Base-by-base conservation (phyloP, 2,329 filamentous ascomycete genomes). In the Fusarium penzigii region DNA sequence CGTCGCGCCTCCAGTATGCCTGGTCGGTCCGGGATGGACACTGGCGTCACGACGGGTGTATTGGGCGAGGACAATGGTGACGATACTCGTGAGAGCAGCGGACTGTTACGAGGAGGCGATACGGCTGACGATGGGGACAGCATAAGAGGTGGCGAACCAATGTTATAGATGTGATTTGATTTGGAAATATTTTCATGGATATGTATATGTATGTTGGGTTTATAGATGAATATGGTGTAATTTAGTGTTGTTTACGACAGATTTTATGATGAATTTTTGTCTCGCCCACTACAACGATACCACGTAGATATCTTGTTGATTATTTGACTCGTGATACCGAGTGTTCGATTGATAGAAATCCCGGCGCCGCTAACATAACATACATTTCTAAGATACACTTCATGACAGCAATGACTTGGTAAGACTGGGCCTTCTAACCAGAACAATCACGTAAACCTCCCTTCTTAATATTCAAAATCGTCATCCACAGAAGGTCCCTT, bases 401-500 rank as follows among this genome's bases (percentile, higher is more conserved):
- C 20, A 25, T 25, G 20, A 5, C 32, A 29, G 45, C 32, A 29
- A 48, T 44, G 17, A 29, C 9, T 14, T 38, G 32, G 39, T 42
- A 44, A 43, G 12, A 25, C 7, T 25, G 7, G 4, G 20, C 7
- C 20, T n/a, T 7, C 39, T 10, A 11, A 40, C 16, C n/a, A 25
- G 6, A 14, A 40, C 16, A 40, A 13, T 6, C 17, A 20, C n/a
- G 16, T 3, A 40, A 5, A 40, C 14, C 12, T 4, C 39, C 39
- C 9, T n/a, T n/a, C 11, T 44, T 73, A 99, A 75, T 99, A 99
- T 78, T 99, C 94, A 74, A 97, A 99, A 71, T 97, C 92, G 75
- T 97, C 93, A 78, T 99, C 94, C 49, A 92, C 92, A 44, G 87
- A 81, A 5, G 90, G 90, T 0, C 88, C 89, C 76, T 96, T 96